Base-by-base conservation (phyloP, 78 protist species). In the Dictyostelium purpureum region DNA sequence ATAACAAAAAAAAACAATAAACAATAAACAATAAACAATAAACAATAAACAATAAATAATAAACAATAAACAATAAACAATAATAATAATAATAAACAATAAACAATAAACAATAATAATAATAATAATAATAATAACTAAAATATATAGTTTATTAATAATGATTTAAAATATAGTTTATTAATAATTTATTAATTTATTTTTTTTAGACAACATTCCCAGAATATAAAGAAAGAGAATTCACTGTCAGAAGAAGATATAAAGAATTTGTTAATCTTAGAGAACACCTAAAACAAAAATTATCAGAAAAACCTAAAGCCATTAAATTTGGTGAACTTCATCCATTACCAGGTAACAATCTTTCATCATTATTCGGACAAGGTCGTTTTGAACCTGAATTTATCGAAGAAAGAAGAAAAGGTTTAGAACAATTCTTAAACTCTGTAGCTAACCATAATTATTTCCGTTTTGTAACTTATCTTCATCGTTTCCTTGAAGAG, bases 381-480 rank as follows among this genome's bases (percentile, higher is more conserved):
- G 94, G 94, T 79, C 76, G 94, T 54, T 90, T 78, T 38, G 94
- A 90, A 74, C 63, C 88, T 6, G 94, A 90, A 24, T 90, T 90
- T 43, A 76, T 90, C 31, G 94, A 90, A 75, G 89, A 79, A 42
- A 65, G 94, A 67, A 90, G 94, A 79, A 90, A 90, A 57, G 89
- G 89, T 16, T 61, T 90, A 14, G 94, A 90, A 51, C 90, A 90
- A 81, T 90, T 90, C 56, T 51, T 90, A 45, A 90, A 90, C 70
- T 79, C 88, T 49, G 75, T 90, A 31, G 94, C 89, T 21, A 90
- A 77, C 51, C 94, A 90, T 6, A 79, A 79, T 63, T 90, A 67
- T 51, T 90, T 81, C 51, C 45, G 94, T 38, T 90, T 90, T 77
- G 79, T 81, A 19, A 76, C 77, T 21, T 35, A 38, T 56, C 79